Evolutionary conservation across 306 rosid species (phyloP).

Genomic region (Geum urbanum): DNA sequence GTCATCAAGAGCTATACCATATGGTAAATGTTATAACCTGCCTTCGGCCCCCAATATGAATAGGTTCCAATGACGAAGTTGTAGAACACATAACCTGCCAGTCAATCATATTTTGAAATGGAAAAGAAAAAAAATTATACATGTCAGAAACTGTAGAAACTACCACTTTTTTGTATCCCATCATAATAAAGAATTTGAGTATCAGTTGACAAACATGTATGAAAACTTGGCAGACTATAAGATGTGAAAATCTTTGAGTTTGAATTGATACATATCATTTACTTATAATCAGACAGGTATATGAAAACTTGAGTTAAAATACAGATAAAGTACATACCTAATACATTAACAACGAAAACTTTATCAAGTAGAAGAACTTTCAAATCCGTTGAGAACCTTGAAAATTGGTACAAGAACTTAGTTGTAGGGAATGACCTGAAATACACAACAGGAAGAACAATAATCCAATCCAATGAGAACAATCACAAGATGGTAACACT

Average conservation of each 20-base stretch:
- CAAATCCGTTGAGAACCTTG: conserved; percentile 59
- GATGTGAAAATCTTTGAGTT: neutral
- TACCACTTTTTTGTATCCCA: neutral
- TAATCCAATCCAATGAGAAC: neutral
- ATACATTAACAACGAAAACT: conserved; percentile 69
- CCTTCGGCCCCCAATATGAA: conserved; percentile 97
- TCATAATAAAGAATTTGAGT: neutral
- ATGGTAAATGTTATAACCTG: conserved; percentile 82
- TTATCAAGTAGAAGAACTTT: conserved; percentile 64
- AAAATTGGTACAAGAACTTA: conserved; percentile 41
- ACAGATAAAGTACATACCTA: conserved; percentile 50
- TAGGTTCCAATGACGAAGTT: conserved; percentile 95
- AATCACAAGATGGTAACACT: neutral
- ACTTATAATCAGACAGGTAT: neutral
- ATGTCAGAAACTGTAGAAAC: conserved; percentile 1
- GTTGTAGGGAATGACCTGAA: conserved; percentile 45
- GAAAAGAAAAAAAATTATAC: neutral
- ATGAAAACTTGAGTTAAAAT: conserved; percentile 6
- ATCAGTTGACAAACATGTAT: neutral
- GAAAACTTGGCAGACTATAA: neutral
- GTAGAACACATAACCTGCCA: conserved; percentile 72
- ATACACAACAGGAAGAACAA: conserved; percentile 18
- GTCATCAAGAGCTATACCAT: conserved; percentile 49
- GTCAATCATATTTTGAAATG: conserved; percentile 17
- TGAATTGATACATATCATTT: neutral